Percentiles rank a stretch among this genome's conserved stretches.
Conservation (phyloP, 495 filamentous ascomycete genomes). For the Parmelia sp. region DNA sequence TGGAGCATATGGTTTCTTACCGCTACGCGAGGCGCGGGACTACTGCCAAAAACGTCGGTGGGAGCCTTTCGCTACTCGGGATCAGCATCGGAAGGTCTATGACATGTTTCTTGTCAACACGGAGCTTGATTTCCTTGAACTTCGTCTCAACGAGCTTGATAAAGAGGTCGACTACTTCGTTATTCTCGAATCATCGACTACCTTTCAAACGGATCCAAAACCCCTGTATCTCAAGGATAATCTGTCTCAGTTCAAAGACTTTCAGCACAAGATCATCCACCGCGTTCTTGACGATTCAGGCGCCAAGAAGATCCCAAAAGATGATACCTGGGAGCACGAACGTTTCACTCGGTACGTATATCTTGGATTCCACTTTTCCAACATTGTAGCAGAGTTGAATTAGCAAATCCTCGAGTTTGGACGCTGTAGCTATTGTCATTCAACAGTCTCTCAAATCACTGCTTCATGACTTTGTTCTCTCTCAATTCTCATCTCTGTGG, state of each 20-base stretch:
- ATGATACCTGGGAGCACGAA: conserved; percentile 42
- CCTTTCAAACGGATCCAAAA: conserved; percentile 45
- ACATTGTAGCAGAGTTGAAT: neutral
- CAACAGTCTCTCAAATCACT: neutral
- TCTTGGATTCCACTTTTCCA: neutral
- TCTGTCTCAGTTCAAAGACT: conserved; percentile 35
- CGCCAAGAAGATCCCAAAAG: conserved; percentile 30
- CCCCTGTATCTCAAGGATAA: conserved; percentile 41
- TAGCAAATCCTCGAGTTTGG: neutral
- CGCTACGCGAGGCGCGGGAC: conserved; percentile 15
- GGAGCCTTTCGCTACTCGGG: conserved; percentile 21
- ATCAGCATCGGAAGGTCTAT: conserved; percentile 43
- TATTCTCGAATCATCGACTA: conserved; percentile 47
- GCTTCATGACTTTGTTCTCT: neutral
- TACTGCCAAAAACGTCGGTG: conserved; percentile 21
- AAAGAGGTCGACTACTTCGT: conserved; percentile 52
- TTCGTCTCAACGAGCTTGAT: conserved; percentile 46
- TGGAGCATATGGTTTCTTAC: conserved; percentile 14
- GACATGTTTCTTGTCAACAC: conserved; percentile 50
- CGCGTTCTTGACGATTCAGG: conserved; percentile 43
- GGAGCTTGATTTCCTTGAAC: conserved; percentile 53
- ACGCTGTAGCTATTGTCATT: neutral
- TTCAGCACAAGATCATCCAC: conserved; percentile 49
- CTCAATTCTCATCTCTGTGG: neutral
- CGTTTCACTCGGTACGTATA: conserved; percentile 38